Evolutionary conservation across 2,329 filamentous ascomycete species (phyloP), one percentile per base, ranked within the genome.

Genomic region (Fusarium kyushuense): DNA sequence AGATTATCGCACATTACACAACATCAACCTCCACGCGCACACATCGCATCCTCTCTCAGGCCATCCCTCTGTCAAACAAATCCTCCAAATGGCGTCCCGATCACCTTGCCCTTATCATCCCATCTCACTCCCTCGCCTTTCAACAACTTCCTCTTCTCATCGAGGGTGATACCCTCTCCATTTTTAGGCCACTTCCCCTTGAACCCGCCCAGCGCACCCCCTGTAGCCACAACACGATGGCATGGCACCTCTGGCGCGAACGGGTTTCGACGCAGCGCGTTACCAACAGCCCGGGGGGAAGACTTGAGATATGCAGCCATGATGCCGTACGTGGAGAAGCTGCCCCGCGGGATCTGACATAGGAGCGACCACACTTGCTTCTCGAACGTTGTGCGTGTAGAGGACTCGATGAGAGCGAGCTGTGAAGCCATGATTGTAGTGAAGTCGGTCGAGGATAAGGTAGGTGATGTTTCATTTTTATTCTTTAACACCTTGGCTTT

Each of bases 171-270:
- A 2, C 87, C 87, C 70, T 88, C 86, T 0, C 88, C 89, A 36
- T 86, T 83, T 55, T 83, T 83, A 5, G 88, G 84, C 83, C 87
- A 89, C 67, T 87, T 84, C 4, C 90, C 90, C 77, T 89, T 88
- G 81, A 92, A 93, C 0, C 90, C 90, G 41, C 91, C 91, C 23
- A 93, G 78, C n/a, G 84, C 83, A 14, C 92, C 90, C 52, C 89
- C 90, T 40, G 88, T 90, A 8, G 92, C 91, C 46, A 96, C 86
- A 23, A 95, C 90, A 12, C 93, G 86, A 78, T 96, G 93, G 65
- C 93, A 96, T 2, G 93, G 93, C 6, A 95, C 90, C 33, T 87
- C 85, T 0, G 93, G 93, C 16, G 93, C 93, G 73, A 95, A 96
- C 0, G 93, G 93, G 76, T 97, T 97, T 12, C 85, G 82, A 19